Conservation (phyloP, 148 eudicot genomes). For the Hydrangea macrophylla region DNA sequence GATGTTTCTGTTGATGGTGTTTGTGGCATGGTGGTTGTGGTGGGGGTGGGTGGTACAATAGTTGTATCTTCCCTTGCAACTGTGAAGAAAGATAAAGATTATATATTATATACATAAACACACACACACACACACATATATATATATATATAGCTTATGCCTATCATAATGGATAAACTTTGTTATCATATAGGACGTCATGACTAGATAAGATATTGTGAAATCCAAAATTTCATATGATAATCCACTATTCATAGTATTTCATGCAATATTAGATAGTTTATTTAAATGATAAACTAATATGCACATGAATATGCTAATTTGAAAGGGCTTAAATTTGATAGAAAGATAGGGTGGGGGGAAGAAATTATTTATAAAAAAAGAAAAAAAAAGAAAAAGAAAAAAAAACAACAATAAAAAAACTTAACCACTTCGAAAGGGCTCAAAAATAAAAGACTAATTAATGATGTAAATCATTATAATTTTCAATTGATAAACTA, state of each 20-base stretch:
- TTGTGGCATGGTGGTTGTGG: background rate
- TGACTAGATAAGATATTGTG: too few relatives aligned
- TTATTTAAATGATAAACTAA: background rate
- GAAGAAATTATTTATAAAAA: too few relatives aligned
- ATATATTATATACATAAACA: background rate
- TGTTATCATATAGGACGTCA: too few relatives aligned
- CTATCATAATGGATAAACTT: too few relatives aligned
- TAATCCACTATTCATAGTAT: too few relatives aligned
- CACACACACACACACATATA: background rate
- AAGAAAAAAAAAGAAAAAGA: background rate
- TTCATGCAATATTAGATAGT: too few relatives aligned
- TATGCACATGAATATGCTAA: too few relatives aligned
- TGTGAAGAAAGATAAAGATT: constrained; percentile 14
- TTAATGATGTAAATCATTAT: background rate
- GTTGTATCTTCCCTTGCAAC: constrained; percentile 31
- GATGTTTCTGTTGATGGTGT: constrained; percentile 13
- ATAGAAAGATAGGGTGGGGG: background rate
- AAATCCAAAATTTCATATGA: too few relatives aligned
- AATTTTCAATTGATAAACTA: background rate
- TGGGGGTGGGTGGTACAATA: constrained; percentile 15
- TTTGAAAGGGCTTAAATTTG: too few relatives aligned
- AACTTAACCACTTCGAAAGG: too few relatives aligned
- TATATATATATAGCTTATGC: too few relatives aligned
- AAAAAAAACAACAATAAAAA: background rate
- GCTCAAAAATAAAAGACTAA: background rate